Evolutionary conservation across 1,139 yeast species (phyloP), one percentile per base, ranked within the genome.

Genomic region (Casaregolazyma lundiana): DNA sequence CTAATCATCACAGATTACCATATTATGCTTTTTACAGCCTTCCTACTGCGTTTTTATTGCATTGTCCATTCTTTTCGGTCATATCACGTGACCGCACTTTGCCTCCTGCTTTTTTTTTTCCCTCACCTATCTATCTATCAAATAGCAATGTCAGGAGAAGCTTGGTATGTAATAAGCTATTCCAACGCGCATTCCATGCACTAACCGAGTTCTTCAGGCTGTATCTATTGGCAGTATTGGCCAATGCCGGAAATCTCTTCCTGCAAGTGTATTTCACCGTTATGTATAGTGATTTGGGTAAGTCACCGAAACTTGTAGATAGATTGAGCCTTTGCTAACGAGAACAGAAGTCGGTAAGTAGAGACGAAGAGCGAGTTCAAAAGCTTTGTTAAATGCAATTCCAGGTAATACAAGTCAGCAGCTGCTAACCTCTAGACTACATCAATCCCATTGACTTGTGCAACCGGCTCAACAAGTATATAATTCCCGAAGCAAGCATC

Each of bases 371-470:
- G 15, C 32, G 32, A 6, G 11, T 7, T 26, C n/a, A 37, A 35
- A 20, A 4, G 35, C 22, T 16, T 16, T 13, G 19, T 11, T 17
- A 19, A 26, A 15, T 29, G 21, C 11, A 6, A 17, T 30, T n/a
- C n/a, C n/a, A n/a, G n/a, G n/a, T n/a, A n/a, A n/a, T n/a, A n/a
- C n/a, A n/a, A n/a, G n/a, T n/a, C n/a, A n/a, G n/a, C n/a, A n/a
- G n/a, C n/a, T n/a, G 32, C 51, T 44, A 47, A 45, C 49, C 29
- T 35, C 26, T 35, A 47, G 97, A 90, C 65, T 90, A 89, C 71
- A 88, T 90, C 72, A 92, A 92, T 67, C 97, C 97, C 44, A 89
- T 92, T 65, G 98, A 94, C 68, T 76, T 92, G 59, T 92, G 98
- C 73, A 88, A 88, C 72, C 85, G 86, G 63, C 79, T 92, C 61